Base-by-base conservation (phyloP, 805 yeast genomes). In the Cyberlindnera maclurae region DNA sequence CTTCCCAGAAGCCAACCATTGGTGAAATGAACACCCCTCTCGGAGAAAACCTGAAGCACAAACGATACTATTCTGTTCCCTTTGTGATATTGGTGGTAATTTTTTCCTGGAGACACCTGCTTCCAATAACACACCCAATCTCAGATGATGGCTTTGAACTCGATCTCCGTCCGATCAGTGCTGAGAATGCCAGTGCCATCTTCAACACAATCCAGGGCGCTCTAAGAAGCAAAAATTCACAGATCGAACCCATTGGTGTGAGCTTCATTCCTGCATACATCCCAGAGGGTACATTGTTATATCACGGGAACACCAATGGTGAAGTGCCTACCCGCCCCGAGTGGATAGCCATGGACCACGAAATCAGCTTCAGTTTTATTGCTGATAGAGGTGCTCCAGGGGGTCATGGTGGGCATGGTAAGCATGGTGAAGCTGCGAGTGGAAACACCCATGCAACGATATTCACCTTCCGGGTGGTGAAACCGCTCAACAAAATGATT, bases 321-420 rank as follows among this genome's bases (percentile, higher is more conserved):
- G 40, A 50, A 4, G 47, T 75, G 9, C 82, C 82, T 2, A 51
- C 52, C 0, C 50, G 62, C 17, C 67, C 67, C 26, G 84, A 79
- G 52, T 78, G 85, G 84, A 58, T 75, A 10, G 85, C 84, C 1
- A 62, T 77, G 70, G 81, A 77, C 51, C 70, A 64, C 45, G 83
- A 78, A 48, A 77, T 77, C 55, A 72, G 80, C 45, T 74, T 70
- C 44, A 57, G 54, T 41, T 77, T 76, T 60, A 68, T 70, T 32
- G 47, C 42, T 4, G 13, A 49, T 50, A 34, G 55, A 27, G 41
- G 42, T 33, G 37, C 34, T 30, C 53, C 36, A 40, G 36, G 32
- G 13, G 37, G 38, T 18, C 34, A 36, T 40, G 38, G 38, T 15
- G 36, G 40, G 6, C 38, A 34, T 36, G 33, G 34, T 24, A 37